Evolutionary conservation across 2,329 filamentous ascomycete genomes (phyloP).

Genomic region (Verticillium albo-atrum): DNA sequence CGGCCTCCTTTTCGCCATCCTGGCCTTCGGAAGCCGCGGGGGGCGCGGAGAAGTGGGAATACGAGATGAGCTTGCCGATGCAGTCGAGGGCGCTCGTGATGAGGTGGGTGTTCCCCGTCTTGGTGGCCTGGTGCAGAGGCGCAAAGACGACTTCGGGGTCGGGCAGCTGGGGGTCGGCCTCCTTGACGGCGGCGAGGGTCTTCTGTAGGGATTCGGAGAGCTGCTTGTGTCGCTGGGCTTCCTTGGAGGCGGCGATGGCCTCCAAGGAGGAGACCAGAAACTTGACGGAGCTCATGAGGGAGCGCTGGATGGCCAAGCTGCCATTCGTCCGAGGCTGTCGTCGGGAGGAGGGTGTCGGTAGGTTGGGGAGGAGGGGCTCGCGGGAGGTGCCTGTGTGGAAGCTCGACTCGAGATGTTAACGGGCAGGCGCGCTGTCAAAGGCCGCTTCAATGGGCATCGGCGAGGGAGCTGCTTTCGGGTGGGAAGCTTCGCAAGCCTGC

Average conservation of each 20-base stretch:
- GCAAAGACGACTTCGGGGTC: conserved; percentile 90
- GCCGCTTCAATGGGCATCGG: neutral
- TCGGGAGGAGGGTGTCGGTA: neutral
- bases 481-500: neutral
- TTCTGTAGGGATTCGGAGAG: conserved; percentile 76
- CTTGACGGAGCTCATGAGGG: conserved; percentile 86
- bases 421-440: conserved; percentile 11
- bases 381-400: conserved; percentile 1
- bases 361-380: neutral
- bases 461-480: neutral
- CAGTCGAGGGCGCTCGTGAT: conserved; percentile 92
- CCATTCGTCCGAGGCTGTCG: conserved; percentile 33
- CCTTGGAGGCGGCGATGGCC: conserved; percentile 85
- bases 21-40: conserved; percentile 33
- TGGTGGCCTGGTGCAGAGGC: conserved; percentile 84
- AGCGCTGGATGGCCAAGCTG: conserved; percentile 35
- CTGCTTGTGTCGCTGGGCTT: conserved; percentile 82
- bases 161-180: conserved; percentile 74
- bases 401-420: conserved; percentile 4
- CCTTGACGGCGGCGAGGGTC: conserved; percentile 81
- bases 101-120: conserved; percentile 77
- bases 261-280: conserved; percentile 94
- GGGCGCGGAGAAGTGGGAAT: conserved; percentile 85
- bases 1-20: conserved; percentile 6
- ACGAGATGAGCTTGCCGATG: conserved; percentile 98